Evolutionary conservation across 108 stramenopile species (phyloP).

Genomic region (Cyclotella sp.): DNA sequence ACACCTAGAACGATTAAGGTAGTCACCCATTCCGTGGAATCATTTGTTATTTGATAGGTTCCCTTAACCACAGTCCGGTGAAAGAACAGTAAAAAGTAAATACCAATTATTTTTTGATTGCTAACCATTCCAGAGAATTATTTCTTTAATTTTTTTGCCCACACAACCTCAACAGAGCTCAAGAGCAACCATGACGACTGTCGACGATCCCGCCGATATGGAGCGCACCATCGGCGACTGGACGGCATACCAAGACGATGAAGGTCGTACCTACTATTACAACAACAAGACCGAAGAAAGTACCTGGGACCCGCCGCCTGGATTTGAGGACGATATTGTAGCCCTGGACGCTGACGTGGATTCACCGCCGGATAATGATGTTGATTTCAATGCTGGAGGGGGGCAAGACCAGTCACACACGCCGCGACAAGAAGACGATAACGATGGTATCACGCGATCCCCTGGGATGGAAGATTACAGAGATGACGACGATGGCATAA

Average conservation of each 20-base stretch:
- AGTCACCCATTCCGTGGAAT: no score
- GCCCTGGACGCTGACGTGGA: background rate
- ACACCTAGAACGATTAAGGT: no score
- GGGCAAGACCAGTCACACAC: background rate
- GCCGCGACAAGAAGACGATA: background rate
- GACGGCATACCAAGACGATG: slow-evolving; percentile 44
- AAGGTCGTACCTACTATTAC: slow-evolving; percentile 38
- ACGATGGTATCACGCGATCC: slow-evolving; percentile 4
- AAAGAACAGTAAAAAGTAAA: no score
- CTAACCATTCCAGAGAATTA: no score
- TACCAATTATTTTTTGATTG: no score
- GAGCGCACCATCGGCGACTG: slow-evolving; percentile 40
- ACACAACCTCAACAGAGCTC: no score
- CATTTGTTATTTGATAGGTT: no score
- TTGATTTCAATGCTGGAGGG: background rate
- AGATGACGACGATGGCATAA: slow-evolving; percentile 13
- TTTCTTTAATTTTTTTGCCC: no score
- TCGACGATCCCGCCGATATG: background rate
- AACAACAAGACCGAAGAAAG: slow-evolving; percentile 41
- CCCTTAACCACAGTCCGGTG: no score
- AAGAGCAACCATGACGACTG: background rate
- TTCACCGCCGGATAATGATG: background rate
- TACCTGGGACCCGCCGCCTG: slow-evolving; percentile 46
- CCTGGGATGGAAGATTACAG: background rate
- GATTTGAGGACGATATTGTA: slow-evolving; percentile 25